These are phyloP conservation scores for Pythium guiyangense DNA, from an alignment of 352 stramenopile genomes.

Conservation along the genomic window DNA sequence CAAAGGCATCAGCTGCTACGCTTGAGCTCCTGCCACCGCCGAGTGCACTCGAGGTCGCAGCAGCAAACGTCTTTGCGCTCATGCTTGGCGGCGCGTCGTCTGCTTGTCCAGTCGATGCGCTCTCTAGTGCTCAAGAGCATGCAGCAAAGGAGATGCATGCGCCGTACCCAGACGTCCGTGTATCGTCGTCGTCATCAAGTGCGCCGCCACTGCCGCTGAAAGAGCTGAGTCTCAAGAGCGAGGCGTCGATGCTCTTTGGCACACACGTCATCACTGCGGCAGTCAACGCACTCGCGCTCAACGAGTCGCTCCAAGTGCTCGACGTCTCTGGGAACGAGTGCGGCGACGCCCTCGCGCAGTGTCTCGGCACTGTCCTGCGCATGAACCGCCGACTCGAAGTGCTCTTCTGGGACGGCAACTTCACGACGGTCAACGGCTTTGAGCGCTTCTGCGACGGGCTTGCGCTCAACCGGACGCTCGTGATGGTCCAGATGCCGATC, in stretches of 20 bases:
- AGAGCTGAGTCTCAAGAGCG: slow-evolving; percentile 55
- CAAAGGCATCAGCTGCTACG: neutral
- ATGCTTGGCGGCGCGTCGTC: slow-evolving; percentile 23
- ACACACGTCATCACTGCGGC: slow-evolving; percentile 37
- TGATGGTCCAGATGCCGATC: slow-evolving; percentile 75
- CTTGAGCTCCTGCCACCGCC: neutral
- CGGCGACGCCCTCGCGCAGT: slow-evolving; percentile 48
- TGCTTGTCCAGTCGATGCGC: neutral
- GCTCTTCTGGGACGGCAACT: slow-evolving; percentile 79
- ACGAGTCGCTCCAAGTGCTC: slow-evolving; percentile 51
- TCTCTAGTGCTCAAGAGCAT: too few relatives aligned
- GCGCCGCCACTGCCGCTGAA: slow-evolving; percentile 35
- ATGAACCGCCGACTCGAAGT: slow-evolving; percentile 52
- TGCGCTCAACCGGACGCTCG: slow-evolving; percentile 49
- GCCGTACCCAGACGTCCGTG: slow-evolving; percentile 2
- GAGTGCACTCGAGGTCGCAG: slow-evolving; percentile 32
- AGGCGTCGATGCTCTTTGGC: slow-evolving; percentile 47
- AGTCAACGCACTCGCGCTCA: slow-evolving; percentile 34
- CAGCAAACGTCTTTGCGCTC: slow-evolving; percentile 35
- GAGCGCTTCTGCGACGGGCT: slow-evolving; percentile 56
- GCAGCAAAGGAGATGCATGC: neutral
- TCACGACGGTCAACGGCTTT: slow-evolving; percentile 68
- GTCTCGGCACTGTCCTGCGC: slow-evolving; percentile 40
- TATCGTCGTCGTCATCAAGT: neutral
- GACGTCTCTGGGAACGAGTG: slow-evolving; percentile 74